These are phyloP conservation scores for Punctularia strigosozonata DNA, from an alignment of 768 basidiomycete genomes.

Conservation along the genomic window DNA sequence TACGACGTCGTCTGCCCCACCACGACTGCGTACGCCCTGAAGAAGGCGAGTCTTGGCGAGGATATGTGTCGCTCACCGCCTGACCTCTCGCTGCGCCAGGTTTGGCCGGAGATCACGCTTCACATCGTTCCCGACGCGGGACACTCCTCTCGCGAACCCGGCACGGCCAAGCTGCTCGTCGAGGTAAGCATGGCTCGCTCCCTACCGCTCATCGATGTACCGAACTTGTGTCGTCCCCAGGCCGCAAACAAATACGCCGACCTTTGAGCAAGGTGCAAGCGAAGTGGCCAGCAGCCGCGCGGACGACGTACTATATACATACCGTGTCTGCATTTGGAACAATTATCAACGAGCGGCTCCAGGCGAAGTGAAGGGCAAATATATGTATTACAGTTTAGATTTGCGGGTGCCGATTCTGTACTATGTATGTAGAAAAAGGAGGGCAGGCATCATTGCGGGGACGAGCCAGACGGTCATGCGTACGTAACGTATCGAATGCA, in stretches of 20 bases:
- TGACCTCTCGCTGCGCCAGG: slow-evolving; percentile 19
- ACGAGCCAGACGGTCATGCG: too few relatives aligned
- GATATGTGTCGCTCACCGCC: neutral
- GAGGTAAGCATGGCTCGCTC: slow-evolving; percentile 32
- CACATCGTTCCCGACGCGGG: slow-evolving; percentile 79
- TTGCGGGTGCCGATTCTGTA: too few relatives aligned
- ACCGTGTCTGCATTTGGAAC: too few relatives aligned
- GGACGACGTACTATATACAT: too few relatives aligned
- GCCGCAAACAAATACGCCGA: slow-evolving; percentile 34
- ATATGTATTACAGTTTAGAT: too few relatives aligned
- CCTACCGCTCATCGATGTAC: neutral
- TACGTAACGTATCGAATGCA: too few relatives aligned
- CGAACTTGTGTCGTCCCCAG: slow-evolving; percentile 12
- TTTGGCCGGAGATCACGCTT: slow-evolving; percentile 69
- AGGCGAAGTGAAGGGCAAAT: too few relatives aligned
- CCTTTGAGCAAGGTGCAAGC: slow-evolving; percentile 15
- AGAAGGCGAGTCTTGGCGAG: slow-evolving; percentile 34
- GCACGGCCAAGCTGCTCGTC: slow-evolving; percentile 57
- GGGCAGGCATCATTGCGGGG: too few relatives aligned
- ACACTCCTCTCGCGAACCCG: slow-evolving; percentile 70
- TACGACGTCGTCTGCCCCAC: slow-evolving; percentile 86
- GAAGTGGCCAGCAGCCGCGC: too few relatives aligned
- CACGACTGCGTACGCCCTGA: slow-evolving; percentile 70
- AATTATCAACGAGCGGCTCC: too few relatives aligned
- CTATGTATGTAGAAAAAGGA: too few relatives aligned